Evolutionary conservation across 495 filamentous ascomycete genomes (phyloP).

Genomic region (Penicillium fimorum): DNA sequence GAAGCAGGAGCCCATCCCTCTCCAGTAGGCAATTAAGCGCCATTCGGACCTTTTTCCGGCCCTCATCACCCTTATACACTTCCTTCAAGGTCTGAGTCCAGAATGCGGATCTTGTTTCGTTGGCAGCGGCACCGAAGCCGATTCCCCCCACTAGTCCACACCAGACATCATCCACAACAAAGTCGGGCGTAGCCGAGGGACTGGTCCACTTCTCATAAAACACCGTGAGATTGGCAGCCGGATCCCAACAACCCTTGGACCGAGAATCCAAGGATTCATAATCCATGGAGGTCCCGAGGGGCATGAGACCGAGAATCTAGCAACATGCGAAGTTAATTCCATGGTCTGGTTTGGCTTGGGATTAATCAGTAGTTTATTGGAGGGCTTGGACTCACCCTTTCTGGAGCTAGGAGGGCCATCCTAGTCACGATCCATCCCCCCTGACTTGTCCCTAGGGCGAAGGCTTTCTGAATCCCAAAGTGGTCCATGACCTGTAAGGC

Average conservation of each 20-base stretch:
- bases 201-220: slow-evolving; percentile 50
- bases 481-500: slow-evolving; percentile 51
- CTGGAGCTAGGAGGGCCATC: slow-evolving; percentile 62
- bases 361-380: neutral
- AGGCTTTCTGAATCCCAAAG: slow-evolving; percentile 57
- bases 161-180: slow-evolving; percentile 54
- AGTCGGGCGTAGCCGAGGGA: slow-evolving; percentile 48
- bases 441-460: slow-evolving; percentile 62
- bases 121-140: slow-evolving; percentile 51
- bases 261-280: slow-evolving; percentile 56
- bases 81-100: slow-evolving; percentile 55
- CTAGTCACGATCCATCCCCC: slow-evolving; percentile 62
- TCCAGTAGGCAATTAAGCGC: slow-evolving; percentile 54
- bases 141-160: slow-evolving; percentile 55
- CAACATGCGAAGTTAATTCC: neutral
- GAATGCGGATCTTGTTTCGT: slow-evolving; percentile 42
- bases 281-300: slow-evolving; percentile 63
- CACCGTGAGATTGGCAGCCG: slow-evolving; percentile 40
- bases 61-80: slow-evolving; percentile 61
- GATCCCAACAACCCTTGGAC: slow-evolving; percentile 59
- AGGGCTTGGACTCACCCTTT: slow-evolving; percentile 40
- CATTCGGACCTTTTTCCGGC: slow-evolving; percentile 57
- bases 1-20: slow-evolving; percentile 56
- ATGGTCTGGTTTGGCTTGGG: neutral
- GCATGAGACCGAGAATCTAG: slow-evolving; percentile 58